Base-by-base conservation (phyloP, 257 asterid genomes). In the Cruciata laevipes region DNA sequence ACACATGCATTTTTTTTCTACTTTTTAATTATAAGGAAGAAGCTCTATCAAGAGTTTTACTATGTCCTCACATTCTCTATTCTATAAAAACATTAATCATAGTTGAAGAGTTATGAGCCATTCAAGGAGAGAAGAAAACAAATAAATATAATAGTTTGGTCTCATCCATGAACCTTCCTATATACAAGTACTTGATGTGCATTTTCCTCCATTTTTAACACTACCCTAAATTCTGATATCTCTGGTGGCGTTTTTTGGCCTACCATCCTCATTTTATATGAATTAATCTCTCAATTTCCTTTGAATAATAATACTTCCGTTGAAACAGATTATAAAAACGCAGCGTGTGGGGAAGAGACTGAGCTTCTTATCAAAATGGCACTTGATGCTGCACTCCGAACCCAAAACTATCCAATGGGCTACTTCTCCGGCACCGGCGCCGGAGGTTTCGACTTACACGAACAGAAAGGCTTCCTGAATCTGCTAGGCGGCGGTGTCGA, bases 341-440 rank as follows among this genome's bases (percentile, higher is more conserved):
- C 60, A 59, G n/a, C 11, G 27, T 44, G 44, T 24, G 17, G 51
- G 51, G 51, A 42, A 42, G 51, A 42, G 21, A 47, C 20, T 47
- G 55, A 47, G n/a, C n/a, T 17, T 17, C 55, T 16, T 17, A 47
- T 47, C 55, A 47, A 47, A 11, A 81, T 81, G 85, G 81, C 83
- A 9, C 67, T 77, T 68, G 79, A 78, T 31, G 77, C 83, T 10
- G 85, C 71, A 32, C 35, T 75, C 63, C 69, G 73, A 70, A 67
- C 76, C 11, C 85, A 73, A 75, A 81, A 81, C 23, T 61, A 61
- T 20, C 44, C 81, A 30, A 70, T 73, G 62, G 74, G 77, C 25
- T 78, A 75, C 63, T 69, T 75, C 30, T 75, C 61, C 65, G 55
- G 61, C 13, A 53, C 65, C 63, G 70, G 73, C 18, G 72, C 69